Base-by-base conservation (phyloP, 176 grass and related monocot genomes). In the Coix lacrymajobi region DNA sequence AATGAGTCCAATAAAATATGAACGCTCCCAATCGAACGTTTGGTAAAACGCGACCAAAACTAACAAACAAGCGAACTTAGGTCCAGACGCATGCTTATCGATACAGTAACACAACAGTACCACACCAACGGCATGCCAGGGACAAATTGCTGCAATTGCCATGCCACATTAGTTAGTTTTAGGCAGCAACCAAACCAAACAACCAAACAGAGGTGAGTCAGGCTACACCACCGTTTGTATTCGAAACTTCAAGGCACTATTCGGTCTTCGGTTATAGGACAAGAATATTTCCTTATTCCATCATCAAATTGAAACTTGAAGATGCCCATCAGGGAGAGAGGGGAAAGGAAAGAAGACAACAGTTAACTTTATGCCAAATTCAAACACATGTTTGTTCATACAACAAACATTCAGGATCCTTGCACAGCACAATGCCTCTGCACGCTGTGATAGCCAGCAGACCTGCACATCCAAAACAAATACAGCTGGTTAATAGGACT, bases 161-260 rank as follows among this genome's bases (percentile, higher is more conserved):
- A 24, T 57, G 52, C 54, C 22, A 25, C 52, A 57, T 8, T 57
- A 4, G 54, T 11, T 57, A 3, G 22, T 25, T 57, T 62, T 13
- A 60, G 4, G 25, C 24, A n/a, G 48, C 49, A 71, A 5, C 36
- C 0, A 11, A n/a, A 41, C 20, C 62, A 24, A 8, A 11, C 19
- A 10, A 40, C 43, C 62, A 25, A 5, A 22, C 20, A 15, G 15
- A 80, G 58, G 9, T 36, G 36, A 24, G 11, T 11, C 76, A 36
- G 25, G 33, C 65, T 54, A 77, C 52, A 81, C 33, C 64, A 73
- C 0, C 33, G 60, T 73, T 65, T 44, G 43, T 44, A 83, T 83
- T 86, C 84, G 83, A 90, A 90, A 90, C 46, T 87, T 87, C 22
- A 83, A 73, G 45, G 66, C 65, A 37, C 17, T 75, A 62, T 82